Percentiles rank a stretch among this genome's conserved stretches.
Conservation (phyloP, 2,329 filamentous ascomycete genomes). For the Teratosphaeria pseudoeucalypti region DNA sequence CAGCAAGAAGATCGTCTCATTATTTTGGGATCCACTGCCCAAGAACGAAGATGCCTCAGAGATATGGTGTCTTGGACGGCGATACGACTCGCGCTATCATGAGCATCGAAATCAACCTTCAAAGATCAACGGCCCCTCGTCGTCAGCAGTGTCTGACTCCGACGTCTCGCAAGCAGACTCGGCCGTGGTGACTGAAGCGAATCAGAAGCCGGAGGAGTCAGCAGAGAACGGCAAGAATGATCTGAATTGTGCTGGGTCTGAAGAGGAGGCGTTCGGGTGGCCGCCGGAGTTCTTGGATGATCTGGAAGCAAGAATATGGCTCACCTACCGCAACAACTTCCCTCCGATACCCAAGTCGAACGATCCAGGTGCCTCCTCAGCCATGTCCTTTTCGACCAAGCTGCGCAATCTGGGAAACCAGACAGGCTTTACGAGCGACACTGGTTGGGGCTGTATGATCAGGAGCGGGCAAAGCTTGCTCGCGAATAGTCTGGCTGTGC, state of each 20-base stretch:
- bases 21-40: conserved; percentile 85
- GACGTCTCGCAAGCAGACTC: conserved; percentile 23
- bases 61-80: conserved; percentile 69
- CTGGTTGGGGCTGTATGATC: conserved; percentile 99
- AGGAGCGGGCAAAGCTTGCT: conserved; percentile 86
- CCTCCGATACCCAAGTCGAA: conserved; percentile 67
- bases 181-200: conserved; percentile 18
- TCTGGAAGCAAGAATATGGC: conserved; percentile 88
- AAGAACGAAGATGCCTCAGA: conserved; percentile 65
- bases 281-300: conserved; percentile 78
- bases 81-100: conserved; percentile 37
- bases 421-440: conserved; percentile 79
- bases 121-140: conserved; percentile 8
- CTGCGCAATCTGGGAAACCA: conserved; percentile 72
- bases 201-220: conserved; percentile 8
- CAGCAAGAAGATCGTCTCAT: conserved; percentile 70
- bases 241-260: conserved; percentile 5
- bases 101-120: conserved; percentile 7
- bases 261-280: conserved; percentile 51
- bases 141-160: conserved; percentile 21
- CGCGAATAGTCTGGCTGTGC: conserved; percentile 68
- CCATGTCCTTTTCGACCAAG: conserved; percentile 74
- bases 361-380: conserved; percentile 58
- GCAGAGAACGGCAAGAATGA: conserved; percentile 14
- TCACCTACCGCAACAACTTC: conserved; percentile 90